These are phyloP conservation scores for Cryptosporidium xiaoi DNA, from an alignment of 169 alveolate genomes.

Conservation along the genomic window DNA sequence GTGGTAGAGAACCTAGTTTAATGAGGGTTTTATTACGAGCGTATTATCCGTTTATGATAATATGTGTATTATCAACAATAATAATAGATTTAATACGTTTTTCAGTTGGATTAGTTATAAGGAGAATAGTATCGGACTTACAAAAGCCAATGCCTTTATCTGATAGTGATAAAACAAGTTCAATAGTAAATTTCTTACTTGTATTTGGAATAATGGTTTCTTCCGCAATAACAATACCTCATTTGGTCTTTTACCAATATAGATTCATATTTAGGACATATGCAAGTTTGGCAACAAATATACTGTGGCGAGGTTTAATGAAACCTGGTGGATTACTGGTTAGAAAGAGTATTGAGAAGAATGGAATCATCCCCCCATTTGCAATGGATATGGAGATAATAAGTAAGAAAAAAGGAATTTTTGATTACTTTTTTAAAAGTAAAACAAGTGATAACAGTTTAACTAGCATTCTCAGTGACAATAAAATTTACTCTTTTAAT, in stretches of 20 bases:
- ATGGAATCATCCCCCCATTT: slow-evolving; percentile 24
- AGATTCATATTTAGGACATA: slow-evolving; percentile 55
- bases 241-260: slow-evolving; percentile 49
- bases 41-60: slow-evolving; percentile 38
- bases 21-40: slow-evolving; percentile 61
- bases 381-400: slow-evolving; percentile 33
- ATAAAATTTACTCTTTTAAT: no score
- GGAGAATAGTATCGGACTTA: slow-evolving; percentile 44
- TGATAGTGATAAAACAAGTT: not conserved
- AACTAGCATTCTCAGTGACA: not conserved
- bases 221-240: slow-evolving; percentile 62
- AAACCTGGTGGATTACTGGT: slow-evolving; percentile 53
- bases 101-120: slow-evolving; percentile 58
- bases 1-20: slow-evolving; percentile 55
- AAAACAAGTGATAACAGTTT: not conserved
- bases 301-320: slow-evolving; percentile 67
- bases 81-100: slow-evolving; percentile 51
- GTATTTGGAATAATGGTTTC: slow-evolving; percentile 47
- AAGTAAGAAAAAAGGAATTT: not conserved
- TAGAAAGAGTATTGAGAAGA: slow-evolving; percentile 25
- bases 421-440: not conserved
- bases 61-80: slow-evolving; percentile 36
- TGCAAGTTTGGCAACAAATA: slow-evolving; percentile 60
- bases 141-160: slow-evolving; percentile 69
- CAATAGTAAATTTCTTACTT: slow-evolving; percentile 37